Base-by-base conservation (phyloP, 73 alveolate species). In the Effrenium voratum region DNA sequence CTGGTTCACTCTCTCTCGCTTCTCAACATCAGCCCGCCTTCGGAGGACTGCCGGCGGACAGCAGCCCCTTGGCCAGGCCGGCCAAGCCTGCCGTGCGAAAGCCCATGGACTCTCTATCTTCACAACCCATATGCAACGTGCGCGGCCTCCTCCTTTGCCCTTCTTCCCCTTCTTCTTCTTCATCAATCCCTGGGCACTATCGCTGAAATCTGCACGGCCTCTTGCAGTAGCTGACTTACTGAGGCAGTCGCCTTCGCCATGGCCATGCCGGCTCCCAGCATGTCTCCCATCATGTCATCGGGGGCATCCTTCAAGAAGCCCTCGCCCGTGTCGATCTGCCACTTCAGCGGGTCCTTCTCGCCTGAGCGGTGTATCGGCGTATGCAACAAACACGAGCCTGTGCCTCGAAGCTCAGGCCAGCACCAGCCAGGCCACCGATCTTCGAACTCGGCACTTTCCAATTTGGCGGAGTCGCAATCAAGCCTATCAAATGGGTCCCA, bases 301-400 rank as follows among this genome's bases (percentile, higher is more conserved):
- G 80, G 82, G 36, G 94, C 94, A 60, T 85, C 94, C 15, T 60
- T 60, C 19, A 85, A 63, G 60, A 85, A 85, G 43, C 94, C 94
- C 22, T 57, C 94, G 41, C 94, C 94, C 26, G 82, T 85, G 81
- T 57, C 94, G 63, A 85, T 85, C 81, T 85, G 94, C 94, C 94
- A 85, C 94, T 55, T 55, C 94, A 85, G 43, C 28, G 94, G 94
- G 13, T 85, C 94, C 2, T 85, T 38, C 32, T 26, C 80, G 46
- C 94, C 81, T 57, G 26, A n/a, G 46, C 24, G n/a, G 6, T 72
- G n/a, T n/a, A n/a, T n/a, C n/a, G n/a, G n/a, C n/a, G 3, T 2
- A 22, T 57, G 16, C n/a, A 57, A 57, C 72, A 1, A 57, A 30
- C 72, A 73, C 19, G 6, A 15, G 5, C 40, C 87, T 76, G 30